Conservation (phyloP, 1,139 yeast species). For the Magnusiomyces suaveolens region DNA sequence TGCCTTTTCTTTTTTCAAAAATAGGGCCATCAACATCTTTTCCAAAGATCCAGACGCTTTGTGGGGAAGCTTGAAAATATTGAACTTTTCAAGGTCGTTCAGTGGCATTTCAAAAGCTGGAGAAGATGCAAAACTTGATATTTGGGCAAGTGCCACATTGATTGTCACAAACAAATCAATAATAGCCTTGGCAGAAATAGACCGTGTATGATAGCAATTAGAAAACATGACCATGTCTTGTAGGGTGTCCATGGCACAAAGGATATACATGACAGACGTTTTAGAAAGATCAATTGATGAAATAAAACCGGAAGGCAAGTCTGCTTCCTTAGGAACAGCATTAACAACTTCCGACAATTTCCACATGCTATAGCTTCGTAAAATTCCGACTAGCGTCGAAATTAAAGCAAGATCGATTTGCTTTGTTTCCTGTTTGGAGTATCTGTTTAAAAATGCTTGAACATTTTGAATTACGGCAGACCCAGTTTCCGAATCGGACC, state of each 20-base stretch:
- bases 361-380: conserved; percentile 21
- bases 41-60: conserved; percentile 11
- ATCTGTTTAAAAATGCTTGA: not conserved
- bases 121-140: conserved; percentile 7
- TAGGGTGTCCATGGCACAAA: conserved; percentile 11
- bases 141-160: conserved; percentile 13
- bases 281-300: conserved; percentile 8
- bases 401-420: conserved; percentile 9
- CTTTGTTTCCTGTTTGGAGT: conserved; percentile 6
- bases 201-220: conserved; percentile 9
- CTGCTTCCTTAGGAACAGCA: conserved; percentile 8
- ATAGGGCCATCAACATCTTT: conserved; percentile 18
- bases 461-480: not conserved
- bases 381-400: conserved; percentile 12
- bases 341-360: conserved; percentile 17
- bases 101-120: conserved; percentile 1
- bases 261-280: conserved; percentile 5
- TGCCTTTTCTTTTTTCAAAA: conserved; percentile 18
- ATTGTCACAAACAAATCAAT: conserved; percentile 13
- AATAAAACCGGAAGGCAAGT: not conserved
- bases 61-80: conserved; percentile 12
- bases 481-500: conserved; percentile 13
- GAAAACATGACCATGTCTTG: conserved; percentile 11
- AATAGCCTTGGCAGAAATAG: conserved; percentile 12
- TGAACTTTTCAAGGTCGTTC: conserved; percentile 3